phyloP scores from a whole-genome alignment of 345 rosid species.

The Syzygium aromaticum region DNA sequence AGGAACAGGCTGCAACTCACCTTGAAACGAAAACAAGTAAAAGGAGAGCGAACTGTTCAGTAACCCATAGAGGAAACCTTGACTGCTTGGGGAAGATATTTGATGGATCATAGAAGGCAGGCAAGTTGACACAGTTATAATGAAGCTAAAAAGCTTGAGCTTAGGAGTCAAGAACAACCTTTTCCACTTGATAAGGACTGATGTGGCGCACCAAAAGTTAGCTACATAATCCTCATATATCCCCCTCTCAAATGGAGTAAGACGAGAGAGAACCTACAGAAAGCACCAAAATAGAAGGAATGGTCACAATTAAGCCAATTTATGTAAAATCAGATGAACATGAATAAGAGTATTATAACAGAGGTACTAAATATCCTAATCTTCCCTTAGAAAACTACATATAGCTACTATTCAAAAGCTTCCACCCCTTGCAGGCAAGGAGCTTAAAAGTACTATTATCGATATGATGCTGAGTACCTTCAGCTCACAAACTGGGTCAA shows the following conservation, averaged over 20 bases:
- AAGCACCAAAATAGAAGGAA: constrained; percentile 1
- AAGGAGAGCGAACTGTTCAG: constrained; percentile 79
- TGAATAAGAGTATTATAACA: not conserved
- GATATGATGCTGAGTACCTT: not conserved
- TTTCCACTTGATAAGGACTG: constrained; percentile 83
- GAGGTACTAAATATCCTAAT: not conserved
- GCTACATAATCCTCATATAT: constrained; percentile 97
- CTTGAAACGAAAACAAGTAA: constrained; percentile 90
- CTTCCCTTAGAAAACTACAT: not conserved
- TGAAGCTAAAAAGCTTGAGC: constrained; percentile 51
- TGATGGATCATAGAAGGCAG: constrained; percentile 93
- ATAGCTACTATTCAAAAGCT: not conserved
- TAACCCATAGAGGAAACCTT: constrained; percentile 74
- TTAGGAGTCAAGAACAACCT: constrained; percentile 48
- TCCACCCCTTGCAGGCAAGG: not conserved
- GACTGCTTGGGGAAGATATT: constrained; percentile 58
- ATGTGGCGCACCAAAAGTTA: constrained; percentile 89
- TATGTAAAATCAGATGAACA: not conserved
- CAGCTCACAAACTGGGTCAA: not conserved
- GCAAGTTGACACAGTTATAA: constrained; percentile 51
- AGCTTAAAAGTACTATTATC: not conserved
- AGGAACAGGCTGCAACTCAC: constrained; percentile 17
- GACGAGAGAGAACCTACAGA: constrained; percentile 70
- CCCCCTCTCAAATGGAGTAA: constrained; percentile 97
- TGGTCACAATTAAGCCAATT: not conserved